Base-by-base conservation (phyloP, 2,329 filamentous ascomycete species). In the Diaporthe citrichinensis region DNA sequence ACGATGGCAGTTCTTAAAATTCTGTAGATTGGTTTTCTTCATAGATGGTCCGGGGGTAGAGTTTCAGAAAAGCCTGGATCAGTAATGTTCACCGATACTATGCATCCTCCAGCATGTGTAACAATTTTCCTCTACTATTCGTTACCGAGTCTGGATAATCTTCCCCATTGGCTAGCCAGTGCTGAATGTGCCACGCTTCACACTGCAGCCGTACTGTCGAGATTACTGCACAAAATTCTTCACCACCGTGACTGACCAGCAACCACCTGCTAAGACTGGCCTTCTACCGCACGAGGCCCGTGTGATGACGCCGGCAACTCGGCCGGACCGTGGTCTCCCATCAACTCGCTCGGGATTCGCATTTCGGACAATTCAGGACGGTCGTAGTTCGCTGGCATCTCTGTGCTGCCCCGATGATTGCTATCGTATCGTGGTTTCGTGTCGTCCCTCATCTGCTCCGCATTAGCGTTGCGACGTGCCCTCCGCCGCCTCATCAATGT, bases 31-130 rank as follows among this genome's bases (percentile, higher is more conserved):
- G 31, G 1, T 28, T 39, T 23, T 53, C 8, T 20, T 31, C 7
- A 68, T 41, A 68, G n/a, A 53, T 36, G 46, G 28, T 28, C n/a
- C 10, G 31, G 28, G 34, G n/a, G 17, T 39, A 68, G 62, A 68
- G 31, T 25, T 51, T 36, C 46, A 49, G 28, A 28, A 39, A 53
- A 68, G 31, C 23, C 39, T 39, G 31, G 15, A 25, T 36, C 15
- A 53, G 31, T 53, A 53, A 53, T 39, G 39, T 39, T 53, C n/a
- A 53, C 34, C 7, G 6, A 10, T 28, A 44, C 14, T 20, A 14
- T 49, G 17, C 44, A 23, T 49, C 17, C 4, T 36, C 20, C 7
- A 53, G 28, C 20, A 36, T 53, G 17, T 36, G 15, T 25, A 23
- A 36, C 10, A 36, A 17, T 14, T 15, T 62, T 10, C 14, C 44